Percentiles rank a stretch among this genome's conserved stretches.
Evolutionary conservation across 805 yeast genomes (phyloP).

Genomic region (Candida rishiriensis): DNA sequence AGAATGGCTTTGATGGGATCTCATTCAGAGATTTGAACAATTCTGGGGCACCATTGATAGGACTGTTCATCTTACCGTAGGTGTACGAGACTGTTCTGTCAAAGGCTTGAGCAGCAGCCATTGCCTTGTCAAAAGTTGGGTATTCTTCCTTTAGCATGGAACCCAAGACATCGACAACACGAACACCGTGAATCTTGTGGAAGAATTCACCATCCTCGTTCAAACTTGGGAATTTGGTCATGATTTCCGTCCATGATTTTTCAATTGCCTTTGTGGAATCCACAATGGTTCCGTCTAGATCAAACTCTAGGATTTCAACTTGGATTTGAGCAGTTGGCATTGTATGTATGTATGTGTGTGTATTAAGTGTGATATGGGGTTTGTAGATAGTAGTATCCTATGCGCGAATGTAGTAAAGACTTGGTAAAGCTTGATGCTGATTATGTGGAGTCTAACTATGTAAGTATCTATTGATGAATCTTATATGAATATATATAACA

Average conservation of each 20-base stretch:
- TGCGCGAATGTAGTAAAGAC: no score
- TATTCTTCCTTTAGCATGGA: constrained; percentile 52
- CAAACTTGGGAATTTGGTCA: constrained; percentile 58
- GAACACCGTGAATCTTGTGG: constrained; percentile 74
- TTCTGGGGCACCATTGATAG: constrained; percentile 72
- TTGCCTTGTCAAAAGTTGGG: constrained; percentile 11
- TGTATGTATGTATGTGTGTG: not conserved
- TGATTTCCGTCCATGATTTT: constrained; percentile 74
- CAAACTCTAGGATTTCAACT: constrained; percentile 47
- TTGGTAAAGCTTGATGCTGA: no score
- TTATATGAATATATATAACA: no score
- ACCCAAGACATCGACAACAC: constrained; percentile 74
- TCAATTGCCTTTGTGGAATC: constrained; percentile 80
- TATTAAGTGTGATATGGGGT: not conserved
- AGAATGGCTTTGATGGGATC: constrained; percentile 62
- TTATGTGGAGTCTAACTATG: no score
- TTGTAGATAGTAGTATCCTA: no score
- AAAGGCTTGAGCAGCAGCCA: constrained; percentile 29
- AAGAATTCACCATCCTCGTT: constrained; percentile 45
- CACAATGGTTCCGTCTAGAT: constrained; percentile 84
- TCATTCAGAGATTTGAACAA: constrained; percentile 45
- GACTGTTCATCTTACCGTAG: constrained; percentile 67
- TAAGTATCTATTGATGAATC: no score
- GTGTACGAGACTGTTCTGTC: constrained; percentile 68
- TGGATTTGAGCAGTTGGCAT: constrained; percentile 10